Evolutionary conservation across 148 eudicot genomes (phyloP).

Genomic region (Camellia lanceoleosa): DNA sequence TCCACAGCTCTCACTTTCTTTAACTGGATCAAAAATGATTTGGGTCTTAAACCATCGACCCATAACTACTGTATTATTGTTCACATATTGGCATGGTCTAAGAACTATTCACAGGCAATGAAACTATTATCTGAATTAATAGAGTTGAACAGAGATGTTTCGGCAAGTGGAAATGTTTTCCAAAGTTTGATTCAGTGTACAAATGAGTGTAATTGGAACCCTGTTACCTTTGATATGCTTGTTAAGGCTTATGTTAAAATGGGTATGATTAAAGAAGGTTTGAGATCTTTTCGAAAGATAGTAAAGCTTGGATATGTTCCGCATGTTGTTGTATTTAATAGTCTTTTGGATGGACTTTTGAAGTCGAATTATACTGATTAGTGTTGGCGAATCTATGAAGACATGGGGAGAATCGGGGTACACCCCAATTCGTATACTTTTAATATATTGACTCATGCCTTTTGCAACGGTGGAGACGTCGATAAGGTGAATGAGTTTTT

Average conservation of each 20-base stretch:
- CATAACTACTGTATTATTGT: conserved; percentile 59
- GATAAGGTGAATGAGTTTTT: conserved; percentile 68
- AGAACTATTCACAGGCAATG: conserved; percentile 53
- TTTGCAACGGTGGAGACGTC: conserved; percentile 56
- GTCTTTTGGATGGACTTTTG: conserved; percentile 63
- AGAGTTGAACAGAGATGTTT: conserved; percentile 22
- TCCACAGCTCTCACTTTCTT: conserved; percentile 64
- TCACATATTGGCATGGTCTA: conserved; percentile 67
- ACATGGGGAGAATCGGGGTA: conserved; percentile 57
- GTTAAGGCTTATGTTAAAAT: conserved; percentile 63
- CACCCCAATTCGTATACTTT: conserved; percentile 67
- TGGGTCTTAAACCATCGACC: conserved; percentile 42
- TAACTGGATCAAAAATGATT: conserved; percentile 61
- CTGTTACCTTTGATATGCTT: conserved; percentile 80
- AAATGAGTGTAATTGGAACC: conserved; percentile 79
- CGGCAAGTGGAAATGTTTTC: conserved; percentile 36
- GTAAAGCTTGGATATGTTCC: conserved; percentile 61
- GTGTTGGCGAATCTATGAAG: conserved; percentile 75
- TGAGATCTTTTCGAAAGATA: conserved; percentile 54
- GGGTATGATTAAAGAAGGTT: conserved; percentile 58
- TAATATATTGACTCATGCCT: conserved; percentile 67
- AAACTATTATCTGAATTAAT: conserved; percentile 54
- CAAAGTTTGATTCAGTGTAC: conserved; percentile 46
- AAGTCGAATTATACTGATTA: conserved; percentile 42
- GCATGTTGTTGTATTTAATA: conserved; percentile 54